These are phyloP conservation scores for Podila clonocystis DNA, from an alignment of 192 early-diverging fungal genomes.

Conservation along the genomic window DNA sequence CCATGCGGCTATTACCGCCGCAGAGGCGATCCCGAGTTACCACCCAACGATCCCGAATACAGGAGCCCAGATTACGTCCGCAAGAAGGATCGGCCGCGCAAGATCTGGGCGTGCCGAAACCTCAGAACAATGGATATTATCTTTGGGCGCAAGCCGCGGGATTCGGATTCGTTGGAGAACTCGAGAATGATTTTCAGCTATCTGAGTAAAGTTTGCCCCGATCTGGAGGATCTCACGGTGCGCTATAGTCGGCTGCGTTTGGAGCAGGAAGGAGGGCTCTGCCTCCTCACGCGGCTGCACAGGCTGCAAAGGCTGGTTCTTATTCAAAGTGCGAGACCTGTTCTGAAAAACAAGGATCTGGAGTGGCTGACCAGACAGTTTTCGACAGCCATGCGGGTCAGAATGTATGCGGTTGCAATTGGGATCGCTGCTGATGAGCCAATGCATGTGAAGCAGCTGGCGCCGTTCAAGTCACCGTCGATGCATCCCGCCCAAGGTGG, in stretches of 20 bases:
- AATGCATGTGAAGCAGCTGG: neutral
- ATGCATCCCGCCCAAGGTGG: neutral
- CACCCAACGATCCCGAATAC: neutral
- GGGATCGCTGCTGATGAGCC: neutral
- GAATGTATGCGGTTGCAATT: neutral
- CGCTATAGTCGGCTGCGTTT: neutral
- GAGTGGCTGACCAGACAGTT: neutral
- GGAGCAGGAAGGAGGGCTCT: neutral
- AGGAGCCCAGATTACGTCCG: neutral
- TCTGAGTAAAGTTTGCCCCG: neutral
- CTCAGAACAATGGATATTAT: neutral
- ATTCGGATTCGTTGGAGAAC: neutral
- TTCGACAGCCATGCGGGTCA: neutral
- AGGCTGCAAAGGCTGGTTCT: neutral
- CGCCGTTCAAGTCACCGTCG: neutral
- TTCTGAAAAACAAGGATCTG: neutral
- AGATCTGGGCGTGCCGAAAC: neutral
- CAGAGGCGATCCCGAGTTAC: neutral
- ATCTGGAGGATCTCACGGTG: neutral
- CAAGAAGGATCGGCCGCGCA: neutral
- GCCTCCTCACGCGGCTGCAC: neutral
- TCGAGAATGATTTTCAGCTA: neutral
- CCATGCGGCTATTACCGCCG: neutral
- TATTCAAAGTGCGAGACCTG: neutral
- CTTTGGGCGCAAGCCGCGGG: neutral